These are phyloP conservation scores for Coemansia umbellata DNA, from an alignment of 192 early-diverging fungal genomes.

Conservation along the genomic window DNA sequence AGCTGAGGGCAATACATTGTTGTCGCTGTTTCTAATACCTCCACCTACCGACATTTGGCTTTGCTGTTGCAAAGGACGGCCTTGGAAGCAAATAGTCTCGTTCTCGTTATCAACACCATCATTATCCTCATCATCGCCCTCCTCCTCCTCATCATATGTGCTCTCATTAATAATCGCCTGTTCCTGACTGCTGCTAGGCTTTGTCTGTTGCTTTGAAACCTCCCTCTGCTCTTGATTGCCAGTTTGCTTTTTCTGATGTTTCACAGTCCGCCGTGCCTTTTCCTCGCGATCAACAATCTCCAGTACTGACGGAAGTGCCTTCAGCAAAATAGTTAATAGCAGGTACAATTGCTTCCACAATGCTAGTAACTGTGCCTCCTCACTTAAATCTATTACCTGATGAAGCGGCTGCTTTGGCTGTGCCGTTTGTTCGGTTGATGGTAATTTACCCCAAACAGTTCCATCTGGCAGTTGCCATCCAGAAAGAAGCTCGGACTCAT, in stretches of 20 bases:
- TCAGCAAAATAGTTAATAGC: constrained; percentile 11
- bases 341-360: constrained; percentile 30
- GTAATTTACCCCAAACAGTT: constrained; percentile 25
- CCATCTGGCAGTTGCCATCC: constrained; percentile 46
- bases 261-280: background rate
- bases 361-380: background rate
- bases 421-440: background rate
- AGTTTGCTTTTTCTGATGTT: background rate
- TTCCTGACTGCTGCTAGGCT: no score
- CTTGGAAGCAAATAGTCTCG: constrained; percentile 40
- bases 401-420: background rate
- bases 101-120: constrained; percentile 10
- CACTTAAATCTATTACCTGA: background rate
- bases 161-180: background rate
- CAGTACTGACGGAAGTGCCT: constrained; percentile 23
- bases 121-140: constrained; percentile 3
- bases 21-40: background rate
- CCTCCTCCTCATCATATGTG: background rate
- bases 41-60: background rate
- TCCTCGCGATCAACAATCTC: constrained; percentile 2
- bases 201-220: no score
- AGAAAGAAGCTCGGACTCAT: constrained; percentile 24
- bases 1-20: background rate
- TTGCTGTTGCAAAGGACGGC: constrained; percentile 6
- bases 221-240: background rate